A percentile compares a stretch with the other conserved stretches of the same genome.
Evolutionary conservation across 2,329 filamentous ascomycete genomes (phyloP).

Genomic region (Chrysoporthe austroafricana): DNA sequence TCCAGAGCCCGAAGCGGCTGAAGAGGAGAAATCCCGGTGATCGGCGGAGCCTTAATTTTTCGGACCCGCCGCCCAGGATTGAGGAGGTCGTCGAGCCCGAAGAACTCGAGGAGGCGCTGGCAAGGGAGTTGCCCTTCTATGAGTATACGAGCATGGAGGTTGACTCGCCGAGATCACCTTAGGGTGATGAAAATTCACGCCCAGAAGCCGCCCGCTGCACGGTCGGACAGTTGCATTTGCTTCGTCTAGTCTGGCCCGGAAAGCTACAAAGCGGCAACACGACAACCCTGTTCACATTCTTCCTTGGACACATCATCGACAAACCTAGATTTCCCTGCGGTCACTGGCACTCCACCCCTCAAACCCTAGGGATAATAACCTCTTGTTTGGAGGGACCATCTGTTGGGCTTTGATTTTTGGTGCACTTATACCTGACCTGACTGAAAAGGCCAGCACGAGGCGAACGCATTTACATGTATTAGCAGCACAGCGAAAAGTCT

Average conservation of each 20-base stretch:
- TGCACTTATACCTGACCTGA: too few species aligned
- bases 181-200: background rate
- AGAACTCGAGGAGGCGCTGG: constrained; percentile 46
- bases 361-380: too few species aligned
- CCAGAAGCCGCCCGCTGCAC: background rate
- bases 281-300: background rate
- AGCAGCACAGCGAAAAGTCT: background rate
- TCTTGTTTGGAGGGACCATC: too few species aligned
- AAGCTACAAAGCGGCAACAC: background rate
- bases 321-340: background rate
- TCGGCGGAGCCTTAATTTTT: constrained; percentile 53
- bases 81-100: constrained; percentile 57
- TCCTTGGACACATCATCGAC: background rate
- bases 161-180: constrained; percentile 41
- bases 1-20: constrained; percentile 53
- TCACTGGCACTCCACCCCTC: too few species aligned
- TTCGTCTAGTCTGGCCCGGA: background rate
- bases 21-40: constrained; percentile 48
- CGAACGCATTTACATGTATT: background rate
- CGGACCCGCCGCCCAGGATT: constrained; percentile 55
- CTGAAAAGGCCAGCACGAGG: too few species aligned
- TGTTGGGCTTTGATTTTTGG: too few species aligned
- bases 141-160: constrained; percentile 58
- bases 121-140: constrained; percentile 55
- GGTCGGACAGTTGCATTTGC: background rate